Percentiles rank a stretch among this genome's conserved stretches.
phyloP scores from a whole-genome alignment of 495 filamentous ascomycete genomes.

The Bryoglossum gracile region DNA sequence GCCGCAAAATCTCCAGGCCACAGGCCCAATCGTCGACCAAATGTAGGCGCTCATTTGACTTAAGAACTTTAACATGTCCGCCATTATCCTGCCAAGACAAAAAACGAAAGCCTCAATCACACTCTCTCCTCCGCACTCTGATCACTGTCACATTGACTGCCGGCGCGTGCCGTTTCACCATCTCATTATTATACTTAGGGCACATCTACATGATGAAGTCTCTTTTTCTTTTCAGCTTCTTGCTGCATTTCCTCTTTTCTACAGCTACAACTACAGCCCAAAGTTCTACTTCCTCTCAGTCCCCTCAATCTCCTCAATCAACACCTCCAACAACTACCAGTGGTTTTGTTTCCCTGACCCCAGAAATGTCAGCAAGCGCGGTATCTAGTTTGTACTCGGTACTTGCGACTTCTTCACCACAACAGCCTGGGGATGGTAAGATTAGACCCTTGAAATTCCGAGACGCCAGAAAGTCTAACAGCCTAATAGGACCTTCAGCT shows the following conservation, averaged over 20 bases:
- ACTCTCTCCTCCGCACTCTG: background rate
- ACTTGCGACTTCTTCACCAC: conserved; percentile 19
- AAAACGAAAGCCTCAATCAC: background rate
- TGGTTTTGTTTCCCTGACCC: conserved; percentile 17
- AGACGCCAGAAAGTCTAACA: background rate
- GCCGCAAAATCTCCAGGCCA: too few relatives aligned
- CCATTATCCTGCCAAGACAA: background rate
- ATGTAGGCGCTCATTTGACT: conserved; percentile 16
- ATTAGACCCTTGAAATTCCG: background rate
- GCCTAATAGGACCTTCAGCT: conserved; percentile 11
- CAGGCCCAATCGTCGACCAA: conserved; percentile 20
- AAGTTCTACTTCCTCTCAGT: conserved; percentile 5
- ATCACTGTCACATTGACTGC: conserved; percentile 11
- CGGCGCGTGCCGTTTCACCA: conserved; percentile 14
- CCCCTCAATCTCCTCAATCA: background rate
- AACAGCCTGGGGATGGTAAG: conserved; percentile 21
- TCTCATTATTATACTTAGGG: too few relatives aligned
- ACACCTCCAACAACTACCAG: conserved; percentile 8
- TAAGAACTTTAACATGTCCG: conserved; percentile 12
- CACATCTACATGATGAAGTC: conserved; percentile 14
- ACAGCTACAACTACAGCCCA: conserved; percentile 13
- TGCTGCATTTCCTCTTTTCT: conserved; percentile 17
- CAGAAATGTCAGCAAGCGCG: conserved; percentile 24
- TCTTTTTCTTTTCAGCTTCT: conserved; percentile 17
- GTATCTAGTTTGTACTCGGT: conserved; percentile 19